Evolutionary conservation across 2,329 filamentous ascomycete species (phyloP).

Genomic region (Paecilomyces niveus): DNA sequence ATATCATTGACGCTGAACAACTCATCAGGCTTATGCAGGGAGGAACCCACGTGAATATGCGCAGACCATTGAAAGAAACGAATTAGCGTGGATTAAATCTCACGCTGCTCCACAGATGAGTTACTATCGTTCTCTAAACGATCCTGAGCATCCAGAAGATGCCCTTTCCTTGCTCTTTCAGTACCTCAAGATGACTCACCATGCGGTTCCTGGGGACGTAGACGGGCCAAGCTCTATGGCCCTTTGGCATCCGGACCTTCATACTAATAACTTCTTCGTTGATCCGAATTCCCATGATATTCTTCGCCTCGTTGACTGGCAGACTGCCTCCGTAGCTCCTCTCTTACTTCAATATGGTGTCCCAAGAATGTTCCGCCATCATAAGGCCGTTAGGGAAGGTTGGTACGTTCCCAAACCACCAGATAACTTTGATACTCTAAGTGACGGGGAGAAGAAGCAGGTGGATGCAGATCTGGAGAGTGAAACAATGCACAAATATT

Average conservation of each 20-base stretch:
- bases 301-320: constrained; percentile 18
- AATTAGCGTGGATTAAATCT: neutral
- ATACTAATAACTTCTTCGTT: constrained; percentile 25
- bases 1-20: neutral
- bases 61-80: neutral
- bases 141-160: neutral
- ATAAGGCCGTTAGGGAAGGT: constrained; percentile 19
- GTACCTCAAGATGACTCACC: neutral
- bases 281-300: constrained; percentile 14
- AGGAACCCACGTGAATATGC: neutral
- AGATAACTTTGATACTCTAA: constrained; percentile 18
- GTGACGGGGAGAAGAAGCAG: constrained; percentile 15
- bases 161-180: neutral
- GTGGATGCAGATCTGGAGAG: constrained; percentile 24
- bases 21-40: neutral
- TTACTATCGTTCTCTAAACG: neutral
- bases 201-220: neutral
- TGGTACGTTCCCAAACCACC: constrained; percentile 23
- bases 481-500: constrained; percentile 27
- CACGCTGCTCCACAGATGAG: neutral
- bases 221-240: constrained; percentile 3
- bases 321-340: constrained; percentile 22
- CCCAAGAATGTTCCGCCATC: constrained; percentile 22
- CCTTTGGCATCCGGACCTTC: constrained; percentile 33
- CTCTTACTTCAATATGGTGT: constrained; percentile 26